These are phyloP conservation scores for Penicillium cinerascens DNA, from an alignment of 495 filamentous ascomycete species.

Conservation along the genomic window DNA sequence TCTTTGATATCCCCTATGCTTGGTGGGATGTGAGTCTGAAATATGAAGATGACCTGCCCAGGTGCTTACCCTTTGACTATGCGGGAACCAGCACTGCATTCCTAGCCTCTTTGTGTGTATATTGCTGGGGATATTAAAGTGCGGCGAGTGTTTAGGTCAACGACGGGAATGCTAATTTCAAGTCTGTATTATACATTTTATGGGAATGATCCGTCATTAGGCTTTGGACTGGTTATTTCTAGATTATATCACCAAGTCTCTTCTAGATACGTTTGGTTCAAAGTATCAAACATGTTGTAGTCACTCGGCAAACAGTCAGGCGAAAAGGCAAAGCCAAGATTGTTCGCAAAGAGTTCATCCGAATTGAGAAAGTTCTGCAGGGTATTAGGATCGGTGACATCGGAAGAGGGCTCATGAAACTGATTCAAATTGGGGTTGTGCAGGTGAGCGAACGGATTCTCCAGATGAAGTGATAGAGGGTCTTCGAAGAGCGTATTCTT, in stretches of 20 bases:
- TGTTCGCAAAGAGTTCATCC: constrained; percentile 20
- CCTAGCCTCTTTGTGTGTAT: too few relatives aligned
- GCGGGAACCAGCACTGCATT: too few relatives aligned
- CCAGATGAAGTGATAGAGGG: not conserved
- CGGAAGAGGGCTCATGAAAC: not conserved
- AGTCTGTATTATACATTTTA: not conserved
- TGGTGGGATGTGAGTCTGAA: too few relatives aligned
- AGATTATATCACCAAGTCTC: constrained; percentile 17
- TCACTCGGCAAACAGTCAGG: constrained; percentile 25
- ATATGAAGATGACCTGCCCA: too few relatives aligned
- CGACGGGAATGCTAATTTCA: not conserved
- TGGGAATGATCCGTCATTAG: not conserved
- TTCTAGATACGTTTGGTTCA: constrained; percentile 27
- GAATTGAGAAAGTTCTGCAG: constrained; percentile 1
- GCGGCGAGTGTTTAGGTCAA: not conserved
- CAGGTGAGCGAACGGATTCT: not conserved
- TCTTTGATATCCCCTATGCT: too few relatives aligned
- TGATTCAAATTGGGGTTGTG: not conserved
- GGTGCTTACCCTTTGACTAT: too few relatives aligned
- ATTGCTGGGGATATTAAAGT: constrained; percentile 51
- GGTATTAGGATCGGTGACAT: not conserved
- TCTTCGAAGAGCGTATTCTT: not conserved
- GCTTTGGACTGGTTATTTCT: not conserved
- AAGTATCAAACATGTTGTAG: constrained; percentile 28
- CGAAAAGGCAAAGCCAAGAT: constrained; percentile 24